Base-by-base conservation (phyloP, 129 eudicot genomes). In the Erigeron canadensis region DNA sequence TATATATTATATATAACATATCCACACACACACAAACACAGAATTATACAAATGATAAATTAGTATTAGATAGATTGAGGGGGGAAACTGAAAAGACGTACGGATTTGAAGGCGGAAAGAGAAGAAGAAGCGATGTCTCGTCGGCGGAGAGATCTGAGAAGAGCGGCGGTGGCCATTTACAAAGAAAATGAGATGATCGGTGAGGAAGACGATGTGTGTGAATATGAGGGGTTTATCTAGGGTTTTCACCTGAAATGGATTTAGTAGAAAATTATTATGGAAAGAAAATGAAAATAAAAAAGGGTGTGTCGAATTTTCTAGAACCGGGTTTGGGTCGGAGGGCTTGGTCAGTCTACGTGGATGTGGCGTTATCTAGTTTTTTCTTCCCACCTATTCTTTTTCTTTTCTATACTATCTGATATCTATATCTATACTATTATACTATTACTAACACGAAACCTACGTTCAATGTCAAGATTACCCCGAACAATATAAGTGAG, bases 81-180 rank as follows among this genome's bases (percentile, higher is more conserved):
- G 5, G 18, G 38, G 37, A 13, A n/a, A n/a, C n/a, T n/a, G n/a
- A n/a, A 37, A 34, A 45, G 19, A 58, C 67, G 15, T 89, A 93
- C 98, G 56, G 84, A 75, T 83, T 68, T 85, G 72, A 66, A 82
- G 55, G 96, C 75, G 10, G 96, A 76, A 37, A 90, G 39, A 62
- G 96, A 65, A 43, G 83, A 82, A 10, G 89, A 75, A 3, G 95
- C 74, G 50, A 87, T 9, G 45, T 89, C 86, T 13, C 86, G 83
- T 55, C 88, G 90, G 11, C 81, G 96, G 21, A 80, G 87, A 75
- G 91, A 82, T 80, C 98, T 67, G 75, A 82, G 88, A 63, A 93
- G 69, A 7, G 74, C 75, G 15, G 90, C 48, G 78, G 92, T 73
- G 18, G 96, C 96, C 98, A 93, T 92, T 4, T 8, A 40, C 15